phyloP scores from a whole-genome alignment of 176 grass and related monocot genomes.

The Carex scoparia region DNA sequence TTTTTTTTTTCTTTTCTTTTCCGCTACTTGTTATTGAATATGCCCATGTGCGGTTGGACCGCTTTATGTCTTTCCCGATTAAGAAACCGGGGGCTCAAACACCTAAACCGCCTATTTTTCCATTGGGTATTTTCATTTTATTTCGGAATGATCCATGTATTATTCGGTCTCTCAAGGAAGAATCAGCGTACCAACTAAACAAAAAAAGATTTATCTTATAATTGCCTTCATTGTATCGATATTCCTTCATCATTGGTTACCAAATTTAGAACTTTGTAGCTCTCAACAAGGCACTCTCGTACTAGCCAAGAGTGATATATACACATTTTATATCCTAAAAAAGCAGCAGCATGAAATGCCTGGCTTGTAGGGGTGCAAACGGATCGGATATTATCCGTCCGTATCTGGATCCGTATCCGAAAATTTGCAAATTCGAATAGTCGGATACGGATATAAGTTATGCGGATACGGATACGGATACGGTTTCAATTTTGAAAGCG shows the following conservation, averaged over 20 bases:
- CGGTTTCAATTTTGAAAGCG: too few species aligned
- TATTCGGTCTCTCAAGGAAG: not conserved
- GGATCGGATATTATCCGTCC: too few species aligned
- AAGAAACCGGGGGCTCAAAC: not conserved
- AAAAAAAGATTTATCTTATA: not conserved
- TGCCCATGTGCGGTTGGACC: not conserved
- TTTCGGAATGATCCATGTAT: not conserved
- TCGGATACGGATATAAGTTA: too few species aligned
- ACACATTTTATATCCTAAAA: too few species aligned
- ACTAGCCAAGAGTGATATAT: not conserved
- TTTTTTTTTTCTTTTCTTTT: not conserved
- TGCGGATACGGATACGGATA: too few species aligned
- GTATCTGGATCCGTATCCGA: too few species aligned
- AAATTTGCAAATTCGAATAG: too few species aligned
- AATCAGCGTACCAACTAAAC: not conserved
- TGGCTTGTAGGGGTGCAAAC: too few species aligned
- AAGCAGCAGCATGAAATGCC: too few species aligned
- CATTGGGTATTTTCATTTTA: not conserved
- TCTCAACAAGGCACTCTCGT: not conserved
- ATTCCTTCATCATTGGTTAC: not conserved
- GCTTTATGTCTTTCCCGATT: not conserved
- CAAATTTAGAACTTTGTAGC: not conserved
- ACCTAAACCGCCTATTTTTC: not conserved
- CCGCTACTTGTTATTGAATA: not conserved
- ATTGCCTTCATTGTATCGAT: not conserved